phyloP scores from a whole-genome alignment of 2,329 filamentous ascomycete species.

The Leptographium lundbergii region DNA sequence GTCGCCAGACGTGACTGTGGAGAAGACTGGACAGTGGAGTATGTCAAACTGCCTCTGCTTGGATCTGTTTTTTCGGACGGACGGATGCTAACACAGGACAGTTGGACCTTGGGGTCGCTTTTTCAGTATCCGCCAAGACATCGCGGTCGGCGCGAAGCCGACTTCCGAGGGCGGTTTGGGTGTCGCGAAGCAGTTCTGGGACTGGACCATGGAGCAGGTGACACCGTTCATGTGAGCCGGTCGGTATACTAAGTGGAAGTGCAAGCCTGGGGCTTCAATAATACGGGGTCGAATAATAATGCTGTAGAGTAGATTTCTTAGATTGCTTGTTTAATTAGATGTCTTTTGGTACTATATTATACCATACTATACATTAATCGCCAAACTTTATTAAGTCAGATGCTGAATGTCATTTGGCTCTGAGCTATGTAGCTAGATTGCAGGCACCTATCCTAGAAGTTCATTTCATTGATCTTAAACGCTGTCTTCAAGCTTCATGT shows the following conservation, averaged over 20 bases:
- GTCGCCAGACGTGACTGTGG: conserved; percentile 27
- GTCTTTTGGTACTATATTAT: too few species aligned
- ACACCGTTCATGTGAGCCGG: not conserved
- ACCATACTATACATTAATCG: too few species aligned
- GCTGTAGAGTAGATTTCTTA: not conserved
- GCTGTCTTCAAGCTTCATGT: too few species aligned
- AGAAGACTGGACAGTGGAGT: conserved; percentile 8
- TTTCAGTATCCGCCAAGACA: not conserved
- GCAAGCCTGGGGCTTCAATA: not conserved
- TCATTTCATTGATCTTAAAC: too few species aligned
- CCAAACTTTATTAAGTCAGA: too few species aligned
- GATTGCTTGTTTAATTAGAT: not conserved
- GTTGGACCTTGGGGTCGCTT: conserved; percentile 9
- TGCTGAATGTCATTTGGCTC: too few species aligned
- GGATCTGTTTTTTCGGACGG: not conserved
- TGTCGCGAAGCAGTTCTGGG: conserved; percentile 5
- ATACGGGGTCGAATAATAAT: not conserved
- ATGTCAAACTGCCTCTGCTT: not conserved
- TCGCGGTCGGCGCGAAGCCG: conserved; percentile 3
- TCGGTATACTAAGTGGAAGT: not conserved
- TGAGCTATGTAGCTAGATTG: too few species aligned
- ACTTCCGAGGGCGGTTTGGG: conserved; percentile 8
- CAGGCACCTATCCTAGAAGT: too few species aligned
- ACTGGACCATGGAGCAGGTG: conserved; percentile 9
- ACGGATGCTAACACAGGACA: not conserved